phyloP scores from a whole-genome alignment of 495 filamentous ascomycete genomes.

The Xylaria venustula region DNA sequence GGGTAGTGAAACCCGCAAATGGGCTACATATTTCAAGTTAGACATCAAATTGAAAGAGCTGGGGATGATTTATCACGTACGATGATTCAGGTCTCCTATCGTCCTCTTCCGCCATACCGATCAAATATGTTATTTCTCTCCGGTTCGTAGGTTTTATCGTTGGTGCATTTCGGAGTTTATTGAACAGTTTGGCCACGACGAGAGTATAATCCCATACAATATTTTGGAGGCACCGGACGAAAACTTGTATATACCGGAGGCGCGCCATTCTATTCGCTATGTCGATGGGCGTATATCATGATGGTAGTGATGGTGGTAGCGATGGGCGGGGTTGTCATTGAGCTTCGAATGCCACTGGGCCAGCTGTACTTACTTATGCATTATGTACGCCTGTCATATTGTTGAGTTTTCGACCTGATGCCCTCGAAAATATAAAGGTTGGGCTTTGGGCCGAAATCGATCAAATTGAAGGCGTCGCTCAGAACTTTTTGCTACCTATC shows the following conservation, averaged over 20 bases:
- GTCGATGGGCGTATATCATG: background rate
- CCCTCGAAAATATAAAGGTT: background rate
- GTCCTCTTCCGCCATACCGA: constrained; percentile 1
- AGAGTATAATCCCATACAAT: constrained; percentile 5
- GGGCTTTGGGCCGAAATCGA: constrained; percentile 13
- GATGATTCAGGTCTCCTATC: constrained; percentile 13
- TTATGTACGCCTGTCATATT: background rate
- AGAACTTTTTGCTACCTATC: constrained; percentile 7
- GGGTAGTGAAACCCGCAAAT: background rate
- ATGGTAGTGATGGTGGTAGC: background rate
- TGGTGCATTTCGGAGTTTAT: background rate
- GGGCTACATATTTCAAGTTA: background rate
- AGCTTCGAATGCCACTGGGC: constrained; percentile 7
- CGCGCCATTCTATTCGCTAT: constrained; percentile 4
- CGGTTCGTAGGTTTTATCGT: background rate
- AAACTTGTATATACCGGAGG: constrained; percentile 5
- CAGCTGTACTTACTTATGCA: constrained; percentile 4
- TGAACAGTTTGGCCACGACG: background rate
- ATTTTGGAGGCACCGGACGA: background rate
- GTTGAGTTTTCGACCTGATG: constrained; percentile 1
- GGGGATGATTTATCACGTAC: constrained; percentile 1
- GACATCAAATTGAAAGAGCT: background rate
- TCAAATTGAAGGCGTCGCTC: background rate
- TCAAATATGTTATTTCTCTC: background rate
- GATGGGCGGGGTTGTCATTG: constrained; percentile 1